phyloP scores from a whole-genome alignment of 2,329 filamentous ascomycete species.

The Aspergillus chevalieri region DNA sequence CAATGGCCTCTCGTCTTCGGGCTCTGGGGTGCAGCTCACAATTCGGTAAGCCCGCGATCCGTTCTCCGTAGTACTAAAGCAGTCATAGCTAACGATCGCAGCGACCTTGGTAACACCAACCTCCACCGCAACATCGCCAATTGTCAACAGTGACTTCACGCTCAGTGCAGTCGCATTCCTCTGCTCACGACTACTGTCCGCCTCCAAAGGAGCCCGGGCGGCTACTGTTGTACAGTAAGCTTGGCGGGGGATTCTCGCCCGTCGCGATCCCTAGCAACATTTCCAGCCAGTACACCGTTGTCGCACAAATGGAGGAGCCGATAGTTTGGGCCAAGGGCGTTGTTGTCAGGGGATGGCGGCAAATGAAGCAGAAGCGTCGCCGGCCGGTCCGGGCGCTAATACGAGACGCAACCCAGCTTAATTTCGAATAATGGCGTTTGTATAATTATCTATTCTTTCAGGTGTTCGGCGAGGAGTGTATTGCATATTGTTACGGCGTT shows the following conservation, averaged over 20 bases:
- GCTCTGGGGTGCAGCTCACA: conserved; percentile 38
- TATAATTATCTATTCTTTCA: no score
- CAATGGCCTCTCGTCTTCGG: conserved; percentile 30
- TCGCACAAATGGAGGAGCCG: conserved; percentile 40
- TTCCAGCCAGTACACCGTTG: conserved; percentile 38
- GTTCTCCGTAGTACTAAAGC: neutral
- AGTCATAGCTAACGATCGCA: conserved; percentile 20
- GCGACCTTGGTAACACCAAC: conserved; percentile 39
- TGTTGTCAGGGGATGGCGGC: no score
- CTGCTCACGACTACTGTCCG: conserved; percentile 51
- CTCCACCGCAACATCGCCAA: conserved; percentile 24
- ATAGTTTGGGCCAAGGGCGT: conserved; percentile 36
- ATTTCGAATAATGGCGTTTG: no score
- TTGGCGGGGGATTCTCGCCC: conserved; percentile 37
- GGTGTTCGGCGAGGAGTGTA: no score
- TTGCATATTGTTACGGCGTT: no score
- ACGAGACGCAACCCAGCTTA: no score
- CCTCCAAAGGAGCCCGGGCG: conserved; percentile 45
- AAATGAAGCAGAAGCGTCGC: no score
- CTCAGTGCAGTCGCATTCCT: conserved; percentile 54
- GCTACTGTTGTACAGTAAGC: conserved; percentile 48
- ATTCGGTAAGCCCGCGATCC: conserved; percentile 29
- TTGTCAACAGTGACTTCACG: conserved; percentile 51
- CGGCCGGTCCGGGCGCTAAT: no score
- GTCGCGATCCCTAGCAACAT: conserved; percentile 10